These are phyloP conservation scores for Aurantiochytrium sp. DNA, from an alignment of 108 stramenopile species.

Conservation along the genomic window DNA sequence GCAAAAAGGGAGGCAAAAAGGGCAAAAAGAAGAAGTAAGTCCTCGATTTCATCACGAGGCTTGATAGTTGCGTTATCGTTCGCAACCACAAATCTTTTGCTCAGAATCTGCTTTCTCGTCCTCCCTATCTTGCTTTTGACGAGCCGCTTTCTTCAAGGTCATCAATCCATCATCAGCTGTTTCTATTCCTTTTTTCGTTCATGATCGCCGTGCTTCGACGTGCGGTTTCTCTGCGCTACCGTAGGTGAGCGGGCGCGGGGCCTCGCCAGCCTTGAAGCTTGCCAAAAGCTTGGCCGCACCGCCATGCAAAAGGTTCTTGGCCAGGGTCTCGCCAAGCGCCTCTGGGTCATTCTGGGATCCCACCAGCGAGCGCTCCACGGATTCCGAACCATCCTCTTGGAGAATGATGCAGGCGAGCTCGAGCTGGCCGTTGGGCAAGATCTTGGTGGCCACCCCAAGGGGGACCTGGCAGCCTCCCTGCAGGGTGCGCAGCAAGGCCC, in stretches of 20 bases:
- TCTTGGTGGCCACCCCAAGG: slow-evolving; percentile 77
- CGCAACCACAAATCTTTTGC: too few relatives aligned
- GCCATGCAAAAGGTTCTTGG: background rate
- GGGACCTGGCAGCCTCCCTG: slow-evolving; percentile 99
- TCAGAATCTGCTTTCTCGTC: too few relatives aligned
- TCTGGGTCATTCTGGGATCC: background rate
- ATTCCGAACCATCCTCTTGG: background rate
- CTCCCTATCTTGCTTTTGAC: too few relatives aligned
- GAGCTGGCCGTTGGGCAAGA: background rate
- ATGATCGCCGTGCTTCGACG: background rate
- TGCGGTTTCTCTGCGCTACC: background rate
- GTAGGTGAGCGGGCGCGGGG: background rate
- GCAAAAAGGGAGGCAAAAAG: background rate
- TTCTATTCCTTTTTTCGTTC: too few relatives aligned
- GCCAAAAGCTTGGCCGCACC: background rate
- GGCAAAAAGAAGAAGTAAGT: slow-evolving; percentile 2
- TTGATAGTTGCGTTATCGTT: background rate
- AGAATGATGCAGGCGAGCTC: background rate
- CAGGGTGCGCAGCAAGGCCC: slow-evolving; percentile 91
- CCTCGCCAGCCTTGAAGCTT: background rate
- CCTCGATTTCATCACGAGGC: too few relatives aligned
- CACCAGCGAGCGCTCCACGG: background rate
- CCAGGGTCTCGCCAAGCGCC: background rate
- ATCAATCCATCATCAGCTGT: too few relatives aligned
- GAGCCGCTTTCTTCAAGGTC: too few relatives aligned